Evolutionary conservation across 2,329 filamentous ascomycete species (phyloP).

Genomic region (Claviceps humidiphila): DNA sequence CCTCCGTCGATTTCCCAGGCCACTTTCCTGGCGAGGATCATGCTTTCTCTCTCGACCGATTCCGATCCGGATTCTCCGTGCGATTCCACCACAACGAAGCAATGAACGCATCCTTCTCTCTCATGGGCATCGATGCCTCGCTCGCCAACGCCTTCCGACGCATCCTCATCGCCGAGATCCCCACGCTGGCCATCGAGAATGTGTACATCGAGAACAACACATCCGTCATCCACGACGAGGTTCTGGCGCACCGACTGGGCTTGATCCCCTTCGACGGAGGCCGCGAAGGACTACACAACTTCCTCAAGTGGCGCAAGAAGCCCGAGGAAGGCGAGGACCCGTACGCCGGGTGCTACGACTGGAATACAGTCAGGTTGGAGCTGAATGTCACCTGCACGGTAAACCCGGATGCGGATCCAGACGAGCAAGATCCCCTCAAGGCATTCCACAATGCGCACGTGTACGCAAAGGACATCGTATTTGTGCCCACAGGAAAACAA

Average conservation of each 20-base stretch:
- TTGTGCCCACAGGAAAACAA: constrained; percentile 64
- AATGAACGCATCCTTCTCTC: constrained; percentile 73
- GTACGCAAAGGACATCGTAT: constrained; percentile 66
- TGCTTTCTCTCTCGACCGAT: constrained; percentile 62
- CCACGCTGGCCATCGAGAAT: constrained; percentile 84
- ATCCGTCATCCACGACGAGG: constrained; percentile 94
- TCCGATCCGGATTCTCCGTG: constrained; percentile 57
- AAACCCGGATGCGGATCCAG: constrained; percentile 56
- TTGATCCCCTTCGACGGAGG: constrained; percentile 79
- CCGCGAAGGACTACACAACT: constrained; percentile 59
- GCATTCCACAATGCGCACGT: constrained; percentile 78
- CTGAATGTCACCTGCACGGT: constrained; percentile 70
- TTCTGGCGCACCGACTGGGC: constrained; percentile 78
- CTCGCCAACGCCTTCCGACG: constrained; percentile 96
- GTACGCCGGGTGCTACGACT: constrained; percentile 53
- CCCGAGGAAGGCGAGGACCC: constrained; percentile 48
- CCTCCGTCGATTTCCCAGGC: constrained; percentile 82
- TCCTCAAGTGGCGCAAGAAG: constrained; percentile 72
- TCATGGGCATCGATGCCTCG: constrained; percentile 81
- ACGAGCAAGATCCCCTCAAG: constrained; percentile 69
- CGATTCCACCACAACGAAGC: constrained; percentile 73
- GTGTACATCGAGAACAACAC: constrained; percentile 95
- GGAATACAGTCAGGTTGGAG: constrained; percentile 73
- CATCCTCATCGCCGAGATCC: constrained; percentile 88
- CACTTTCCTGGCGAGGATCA: constrained; percentile 84